Evolutionary conservation across 2,329 filamentous ascomycete species (phyloP).

Genomic region (Neodidymelliopsis sp.): DNA sequence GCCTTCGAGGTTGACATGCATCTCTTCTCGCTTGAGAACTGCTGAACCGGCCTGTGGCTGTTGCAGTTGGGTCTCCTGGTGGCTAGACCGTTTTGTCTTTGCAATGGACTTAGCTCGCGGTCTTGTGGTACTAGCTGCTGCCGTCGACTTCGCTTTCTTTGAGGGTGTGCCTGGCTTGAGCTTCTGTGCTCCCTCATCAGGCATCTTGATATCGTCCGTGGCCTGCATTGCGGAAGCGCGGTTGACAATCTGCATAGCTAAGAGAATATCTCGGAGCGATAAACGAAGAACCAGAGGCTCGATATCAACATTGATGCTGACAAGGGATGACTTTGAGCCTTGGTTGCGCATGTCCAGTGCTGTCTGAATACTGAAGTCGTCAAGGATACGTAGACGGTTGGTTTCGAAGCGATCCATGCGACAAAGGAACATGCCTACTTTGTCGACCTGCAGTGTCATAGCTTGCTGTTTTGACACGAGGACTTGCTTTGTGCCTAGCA

Average conservation of each 20-base stretch:
- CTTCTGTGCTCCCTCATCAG: constrained; percentile 63
- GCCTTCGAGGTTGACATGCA: constrained; percentile 86
- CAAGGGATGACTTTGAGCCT: constrained; percentile 66
- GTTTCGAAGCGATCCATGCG: constrained; percentile 98
- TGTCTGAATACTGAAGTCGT: constrained; percentile 92
- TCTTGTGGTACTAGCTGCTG: constrained; percentile 55
- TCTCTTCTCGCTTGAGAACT: constrained; percentile 74
- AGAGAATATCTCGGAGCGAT: constrained; percentile 90
- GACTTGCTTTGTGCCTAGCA: constrained; percentile 91
- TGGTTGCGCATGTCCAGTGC: constrained; percentile 79
- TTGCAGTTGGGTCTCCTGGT: constrained; percentile 64
- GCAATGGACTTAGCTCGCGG: constrained; percentile 56
- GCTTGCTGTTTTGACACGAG: constrained; percentile 93
- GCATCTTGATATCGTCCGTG: constrained; percentile 55
- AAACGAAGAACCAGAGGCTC: constrained; percentile 91
- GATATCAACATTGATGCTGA: constrained; percentile 83
- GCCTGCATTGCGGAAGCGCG: constrained; percentile 87
- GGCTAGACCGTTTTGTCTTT: constrained; percentile 51
- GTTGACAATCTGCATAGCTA: constrained; percentile 90
- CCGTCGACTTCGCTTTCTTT: constrained; percentile 58
- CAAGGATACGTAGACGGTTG: constrained; percentile 86
- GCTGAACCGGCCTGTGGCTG: constrained; percentile 63
- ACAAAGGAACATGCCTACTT: constrained; percentile 97
- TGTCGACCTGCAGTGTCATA: constrained; percentile 88
- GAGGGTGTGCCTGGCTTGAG: constrained; percentile 58